Percentiles rank a stretch among this genome's conserved stretches.
Conservation (phyloP, 1,284 basidiomycete genomes). For the Termitomyces sp. region DNA sequence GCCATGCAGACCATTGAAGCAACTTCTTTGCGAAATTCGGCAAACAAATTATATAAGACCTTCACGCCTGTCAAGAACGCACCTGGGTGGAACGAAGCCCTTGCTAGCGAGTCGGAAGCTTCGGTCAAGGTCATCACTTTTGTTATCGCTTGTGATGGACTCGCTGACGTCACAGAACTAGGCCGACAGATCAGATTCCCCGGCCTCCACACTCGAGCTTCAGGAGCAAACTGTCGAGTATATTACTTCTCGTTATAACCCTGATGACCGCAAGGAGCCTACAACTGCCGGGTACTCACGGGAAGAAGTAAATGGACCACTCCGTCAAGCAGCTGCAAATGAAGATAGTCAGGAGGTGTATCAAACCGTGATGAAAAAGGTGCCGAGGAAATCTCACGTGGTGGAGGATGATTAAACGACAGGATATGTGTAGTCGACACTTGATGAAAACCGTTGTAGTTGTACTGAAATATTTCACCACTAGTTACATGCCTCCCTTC, state of each 20-base stretch:
- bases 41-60: slow-evolving; percentile 43
- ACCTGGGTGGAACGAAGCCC: slow-evolving; percentile 71
- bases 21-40: slow-evolving; percentile 52
- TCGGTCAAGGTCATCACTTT: slow-evolving; percentile 50
- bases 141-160: neutral
- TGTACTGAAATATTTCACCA: neutral
- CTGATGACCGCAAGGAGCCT: slow-evolving; percentile 25
- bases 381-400: slow-evolving; percentile 20
- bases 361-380: slow-evolving; percentile 12
- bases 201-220: slow-evolving; percentile 22
- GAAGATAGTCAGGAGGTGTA: slow-evolving; percentile 23
- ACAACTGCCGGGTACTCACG: slow-evolving; percentile 30
- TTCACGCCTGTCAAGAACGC: slow-evolving; percentile 51
- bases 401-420: slow-evolving; percentile 9
- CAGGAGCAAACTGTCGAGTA: slow-evolving; percentile 35
- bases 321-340: slow-evolving; percentile 28
- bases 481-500: neutral
- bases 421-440: slow-evolving; percentile 2
- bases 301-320: slow-evolving; percentile 36
- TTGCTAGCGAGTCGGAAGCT: slow-evolving; percentile 67
- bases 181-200: slow-evolving; percentile 32
- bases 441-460: neutral
- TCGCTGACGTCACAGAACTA: slow-evolving; percentile 14
- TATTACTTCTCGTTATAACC: slow-evolving; percentile 28
- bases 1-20: slow-evolving; percentile 41